Conservation (phyloP, 129 eudicot genomes). For the Deinandra increscens region DNA sequence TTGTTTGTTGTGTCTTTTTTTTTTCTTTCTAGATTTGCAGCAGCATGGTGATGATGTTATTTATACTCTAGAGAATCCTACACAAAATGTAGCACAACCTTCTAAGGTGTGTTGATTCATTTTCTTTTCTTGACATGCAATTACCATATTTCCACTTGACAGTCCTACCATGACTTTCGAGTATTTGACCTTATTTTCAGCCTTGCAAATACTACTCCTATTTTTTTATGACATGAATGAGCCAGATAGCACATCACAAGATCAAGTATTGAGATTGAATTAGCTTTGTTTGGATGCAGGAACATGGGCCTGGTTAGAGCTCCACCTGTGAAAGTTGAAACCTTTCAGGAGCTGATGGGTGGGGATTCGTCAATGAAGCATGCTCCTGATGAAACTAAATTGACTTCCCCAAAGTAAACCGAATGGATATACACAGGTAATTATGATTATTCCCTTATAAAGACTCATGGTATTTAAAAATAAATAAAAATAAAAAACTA, state of each 20-base stretch:
- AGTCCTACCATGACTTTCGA: background rate
- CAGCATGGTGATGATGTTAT: slow-evolving; percentile 95
- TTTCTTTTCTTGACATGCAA: slow-evolving; percentile 1
- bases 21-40: slow-evolving; percentile 68
- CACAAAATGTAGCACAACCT: slow-evolving; percentile 44
- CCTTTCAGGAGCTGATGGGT: slow-evolving; percentile 94
- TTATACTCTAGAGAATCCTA: slow-evolving; percentile 72
- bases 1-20: slow-evolving; percentile 10
- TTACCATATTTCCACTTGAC: background rate
- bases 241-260: background rate
- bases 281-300: slow-evolving; percentile 47
- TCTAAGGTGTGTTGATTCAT: slow-evolving; percentile 51
- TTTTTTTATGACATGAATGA: slow-evolving; percentile 5
- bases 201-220: background rate
- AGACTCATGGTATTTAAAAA: too few species aligned
- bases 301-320: slow-evolving; percentile 85
- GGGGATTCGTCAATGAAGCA: slow-evolving; percentile 90
- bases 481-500: too few species aligned
- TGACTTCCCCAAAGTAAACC: slow-evolving; percentile 62
- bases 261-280: background rate
- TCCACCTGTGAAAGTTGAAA: slow-evolving; percentile 96
- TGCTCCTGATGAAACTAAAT: slow-evolving; percentile 77
- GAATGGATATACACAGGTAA: slow-evolving; percentile 6
- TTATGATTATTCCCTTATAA: background rate
- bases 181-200: slow-evolving; percentile 16